Percentiles rank a stretch among this genome's conserved stretches.
These are phyloP conservation scores for Monosporascus sp. DNA, from an alignment of 2,329 filamentous ascomycete species.

Conservation along the genomic window DNA sequence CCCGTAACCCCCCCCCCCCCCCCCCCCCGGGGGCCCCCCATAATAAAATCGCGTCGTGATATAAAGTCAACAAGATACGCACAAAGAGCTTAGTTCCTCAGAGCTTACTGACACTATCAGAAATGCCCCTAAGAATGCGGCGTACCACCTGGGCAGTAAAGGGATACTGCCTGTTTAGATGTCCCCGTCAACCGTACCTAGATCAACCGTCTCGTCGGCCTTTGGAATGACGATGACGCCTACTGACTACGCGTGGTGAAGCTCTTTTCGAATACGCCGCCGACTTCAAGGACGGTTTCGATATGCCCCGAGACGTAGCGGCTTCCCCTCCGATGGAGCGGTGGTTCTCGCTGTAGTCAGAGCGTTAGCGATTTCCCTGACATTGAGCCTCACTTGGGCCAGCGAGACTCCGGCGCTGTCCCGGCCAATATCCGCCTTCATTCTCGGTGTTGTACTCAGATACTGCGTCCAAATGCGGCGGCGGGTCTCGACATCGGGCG, in stretches of 20 bases:
- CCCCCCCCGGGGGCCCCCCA: too few relatives aligned
- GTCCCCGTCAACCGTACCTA: too few relatives aligned
- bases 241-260: neutral
- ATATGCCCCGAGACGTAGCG: conserved; percentile 18
- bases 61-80: too few relatives aligned
- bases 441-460: conserved; percentile 8
- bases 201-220: too few relatives aligned
- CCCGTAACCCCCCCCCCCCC: too few relatives aligned
- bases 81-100: too few relatives aligned
- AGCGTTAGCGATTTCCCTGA: conserved; percentile 22
- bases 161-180: too few relatives aligned
- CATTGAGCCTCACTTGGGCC: conserved; percentile 14
- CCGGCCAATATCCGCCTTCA: conserved; percentile 9
- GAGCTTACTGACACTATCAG: too few relatives aligned
- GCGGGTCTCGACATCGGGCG: conserved; percentile 14
- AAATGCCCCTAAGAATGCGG: too few relatives aligned
- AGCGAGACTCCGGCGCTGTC: conserved; percentile 9
- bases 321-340: conserved; percentile 16
- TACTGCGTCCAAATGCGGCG: conserved; percentile 21
- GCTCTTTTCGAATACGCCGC: conserved; percentile 17
- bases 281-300: conserved; percentile 23
- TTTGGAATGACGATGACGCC: too few relatives aligned
- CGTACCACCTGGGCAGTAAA: too few relatives aligned
- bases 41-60: too few relatives aligned
- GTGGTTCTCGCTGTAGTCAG: conserved; percentile 22